Evolutionary conservation across 768 basidiomycete species (phyloP).

Genomic region (Baorangia bicolor): DNA sequence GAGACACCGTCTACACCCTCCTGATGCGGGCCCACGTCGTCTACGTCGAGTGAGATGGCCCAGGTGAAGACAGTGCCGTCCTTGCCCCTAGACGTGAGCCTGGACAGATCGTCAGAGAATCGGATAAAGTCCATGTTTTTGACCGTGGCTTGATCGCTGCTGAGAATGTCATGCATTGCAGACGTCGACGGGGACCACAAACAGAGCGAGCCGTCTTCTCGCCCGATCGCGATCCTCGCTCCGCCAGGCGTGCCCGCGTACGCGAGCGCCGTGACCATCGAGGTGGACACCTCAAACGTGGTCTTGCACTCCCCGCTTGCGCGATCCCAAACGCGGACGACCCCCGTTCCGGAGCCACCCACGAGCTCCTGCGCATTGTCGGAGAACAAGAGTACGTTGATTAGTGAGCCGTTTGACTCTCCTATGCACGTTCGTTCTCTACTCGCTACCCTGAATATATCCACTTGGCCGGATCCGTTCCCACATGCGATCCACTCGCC

Average conservation of each 20-base stretch:
- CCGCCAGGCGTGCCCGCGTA: background rate
- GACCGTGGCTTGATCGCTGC: constrained; percentile 6
- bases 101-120: constrained; percentile 11
- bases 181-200: constrained; percentile 19
- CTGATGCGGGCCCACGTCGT: background rate
- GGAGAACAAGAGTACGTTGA: constrained; percentile 17
- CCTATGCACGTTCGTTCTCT: background rate
- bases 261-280: constrained; percentile 20
- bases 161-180: constrained; percentile 7
- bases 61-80: no score
- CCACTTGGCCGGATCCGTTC: constrained; percentile 1
- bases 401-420: background rate
- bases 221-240: constrained; percentile 12
- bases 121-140: constrained; percentile 3
- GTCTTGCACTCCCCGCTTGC: constrained; percentile 12
- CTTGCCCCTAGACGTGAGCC: no score
- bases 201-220: constrained; percentile 18
- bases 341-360: constrained; percentile 16
- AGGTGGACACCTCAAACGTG: background rate
- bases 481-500: constrained; percentile 12
- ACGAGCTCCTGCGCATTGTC: constrained; percentile 12
- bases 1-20: background rate
- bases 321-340: constrained; percentile 22
- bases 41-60: no score
- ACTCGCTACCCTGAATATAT: background rate